A percentile compares a stretch with the other conserved stretches of the same genome.
phyloP scores from a whole-genome alignment of 2,329 filamentous ascomycete species.

The Colletotrichum eremochloae region DNA sequence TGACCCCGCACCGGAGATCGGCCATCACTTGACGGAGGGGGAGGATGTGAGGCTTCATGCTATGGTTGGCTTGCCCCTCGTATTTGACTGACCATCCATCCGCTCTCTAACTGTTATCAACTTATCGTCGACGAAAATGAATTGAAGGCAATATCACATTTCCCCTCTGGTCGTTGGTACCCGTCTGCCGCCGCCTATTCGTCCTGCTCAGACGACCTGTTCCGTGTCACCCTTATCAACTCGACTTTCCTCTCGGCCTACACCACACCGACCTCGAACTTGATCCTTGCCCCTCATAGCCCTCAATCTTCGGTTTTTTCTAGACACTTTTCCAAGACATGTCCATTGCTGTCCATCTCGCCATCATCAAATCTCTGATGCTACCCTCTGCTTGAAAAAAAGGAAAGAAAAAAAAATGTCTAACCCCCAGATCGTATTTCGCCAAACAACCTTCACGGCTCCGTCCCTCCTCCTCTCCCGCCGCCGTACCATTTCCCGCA shows the following conservation, averaged over 20 bases:
- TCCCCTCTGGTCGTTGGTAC: neutral
- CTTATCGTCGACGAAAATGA: neutral
- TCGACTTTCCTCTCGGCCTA: conserved; percentile 19
- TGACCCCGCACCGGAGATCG: conserved; percentile 36
- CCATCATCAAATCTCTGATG: neutral
- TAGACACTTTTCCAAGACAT: neutral
- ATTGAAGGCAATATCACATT: neutral
- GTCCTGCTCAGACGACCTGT: neutral
- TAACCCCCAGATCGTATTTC: conserved; percentile 54
- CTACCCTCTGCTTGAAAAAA: neutral
- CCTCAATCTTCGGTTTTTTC: neutral
- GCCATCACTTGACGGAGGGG: conserved; percentile 15
- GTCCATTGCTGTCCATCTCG: neutral
- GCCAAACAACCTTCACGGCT: conserved; percentile 52
- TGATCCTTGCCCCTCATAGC: conserved; percentile 12
- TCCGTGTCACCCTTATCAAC: conserved; percentile 4
- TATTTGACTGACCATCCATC: conserved; percentile 1
- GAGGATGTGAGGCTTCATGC: neutral
- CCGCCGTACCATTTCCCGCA: conserved; percentile 50
- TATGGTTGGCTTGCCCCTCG: conserved; percentile 14
- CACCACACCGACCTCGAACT: neutral
- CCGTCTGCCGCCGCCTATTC: neutral
- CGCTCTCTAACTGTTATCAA: neutral
- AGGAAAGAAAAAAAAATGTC: conserved; percentile 44
- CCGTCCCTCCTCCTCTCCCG: conserved; percentile 53